phyloP scores from a whole-genome alignment of 225 moss, liverwort and hornwort genomes.

The Physcomitrellopsis africana region DNA sequence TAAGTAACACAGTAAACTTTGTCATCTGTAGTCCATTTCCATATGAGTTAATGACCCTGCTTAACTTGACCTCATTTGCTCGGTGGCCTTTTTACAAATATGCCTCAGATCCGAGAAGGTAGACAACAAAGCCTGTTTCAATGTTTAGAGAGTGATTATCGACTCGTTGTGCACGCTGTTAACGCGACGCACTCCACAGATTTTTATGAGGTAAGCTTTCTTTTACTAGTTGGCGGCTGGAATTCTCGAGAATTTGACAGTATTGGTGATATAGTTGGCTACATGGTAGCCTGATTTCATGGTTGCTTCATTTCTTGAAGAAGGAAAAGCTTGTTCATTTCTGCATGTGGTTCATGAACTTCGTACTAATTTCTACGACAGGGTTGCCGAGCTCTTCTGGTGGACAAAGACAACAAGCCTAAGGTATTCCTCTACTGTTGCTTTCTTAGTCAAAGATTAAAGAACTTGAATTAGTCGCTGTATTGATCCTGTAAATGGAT shows the following conservation, averaged over 20 bases:
- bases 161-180: slow-evolving; percentile 71
- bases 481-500: background rate
- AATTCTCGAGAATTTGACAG: background rate
- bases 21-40: background rate
- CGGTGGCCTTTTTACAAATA: slow-evolving; percentile 15
- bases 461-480: background rate
- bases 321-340: background rate
- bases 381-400: slow-evolving; percentile 87
- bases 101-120: slow-evolving; percentile 79
- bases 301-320: background rate
- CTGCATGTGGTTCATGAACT: slow-evolving; percentile 12
- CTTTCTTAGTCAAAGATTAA: slow-evolving; percentile 7
- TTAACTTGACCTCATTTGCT: slow-evolving; percentile 15
- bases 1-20: background rate
- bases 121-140: slow-evolving; percentile 77
- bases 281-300: background rate
- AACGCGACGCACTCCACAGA: slow-evolving; percentile 57
- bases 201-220: slow-evolving; percentile 57
- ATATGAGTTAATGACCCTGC: background rate
- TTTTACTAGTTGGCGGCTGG: background rate
- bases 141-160: slow-evolving; percentile 87
- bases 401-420: slow-evolving; percentile 90
- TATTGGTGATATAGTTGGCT: background rate
- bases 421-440: slow-evolving; percentile 47
- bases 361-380: slow-evolving; percentile 43